A percentile compares a stretch with the other conserved stretches of the same genome.
Conservation (phyloP, 129 eudicot genomes). For the Chrysanthemum makinoi region DNA sequence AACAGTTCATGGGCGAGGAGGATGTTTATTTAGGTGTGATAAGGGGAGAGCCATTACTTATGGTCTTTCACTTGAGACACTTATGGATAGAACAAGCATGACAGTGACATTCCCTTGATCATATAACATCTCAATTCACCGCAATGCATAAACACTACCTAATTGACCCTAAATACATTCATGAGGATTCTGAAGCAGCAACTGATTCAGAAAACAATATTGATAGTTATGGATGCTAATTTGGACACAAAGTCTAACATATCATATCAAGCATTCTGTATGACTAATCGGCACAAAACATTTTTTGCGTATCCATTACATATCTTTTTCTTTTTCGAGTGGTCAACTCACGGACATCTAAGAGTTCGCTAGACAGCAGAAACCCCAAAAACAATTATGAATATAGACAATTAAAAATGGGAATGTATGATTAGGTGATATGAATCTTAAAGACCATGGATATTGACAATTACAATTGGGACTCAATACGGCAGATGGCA, state of each 20-base stretch:
- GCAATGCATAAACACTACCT: conserved; percentile 12
- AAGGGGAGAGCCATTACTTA: no score
- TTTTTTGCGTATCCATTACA: not conserved
- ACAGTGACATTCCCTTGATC: not conserved
- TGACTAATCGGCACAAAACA: not conserved
- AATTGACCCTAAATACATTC: not conserved
- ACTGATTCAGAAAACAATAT: conserved; percentile 9
- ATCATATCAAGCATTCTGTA: no score
- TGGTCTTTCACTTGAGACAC: no score
- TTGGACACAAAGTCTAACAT: no score
- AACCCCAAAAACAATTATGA: not conserved
- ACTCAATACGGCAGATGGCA: not conserved
- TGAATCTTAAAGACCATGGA: not conserved
- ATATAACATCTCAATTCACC: not conserved
- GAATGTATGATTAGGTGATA: not conserved
- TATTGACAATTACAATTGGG: not conserved
- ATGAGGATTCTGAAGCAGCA: not conserved
- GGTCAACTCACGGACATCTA: not conserved
- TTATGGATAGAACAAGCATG: no score
- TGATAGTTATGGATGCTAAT: not conserved
- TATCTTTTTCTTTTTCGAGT: no score
- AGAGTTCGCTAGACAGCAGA: not conserved
- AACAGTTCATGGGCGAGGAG: no score
- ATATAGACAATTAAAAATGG: not conserved
- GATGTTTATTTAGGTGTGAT: no score